Evolutionary conservation across 352 stramenopile species (phyloP).

Genomic region (Pythium dissimile): DNA sequence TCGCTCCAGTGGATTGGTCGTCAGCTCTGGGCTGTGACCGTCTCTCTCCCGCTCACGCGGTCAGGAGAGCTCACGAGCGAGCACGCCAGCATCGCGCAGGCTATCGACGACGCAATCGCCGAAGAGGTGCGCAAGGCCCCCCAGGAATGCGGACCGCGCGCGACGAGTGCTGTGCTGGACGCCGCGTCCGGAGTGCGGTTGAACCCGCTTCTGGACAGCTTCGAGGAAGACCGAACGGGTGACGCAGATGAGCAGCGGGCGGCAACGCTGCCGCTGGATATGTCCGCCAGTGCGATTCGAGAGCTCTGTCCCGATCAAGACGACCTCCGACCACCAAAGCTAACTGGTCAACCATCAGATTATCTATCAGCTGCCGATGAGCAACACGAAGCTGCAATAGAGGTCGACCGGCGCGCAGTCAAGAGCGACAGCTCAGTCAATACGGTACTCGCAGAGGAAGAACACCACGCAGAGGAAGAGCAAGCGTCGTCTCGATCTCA

Average conservation of each 20-base stretch:
- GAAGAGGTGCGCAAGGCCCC: conserved; percentile 19
- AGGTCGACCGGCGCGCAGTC: conserved; percentile 13
- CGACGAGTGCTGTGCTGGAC: background rate
- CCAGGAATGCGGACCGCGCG: conserved; percentile 10
- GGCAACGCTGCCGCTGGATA: conserved; percentile 17
- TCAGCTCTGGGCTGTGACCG: conserved; percentile 67
- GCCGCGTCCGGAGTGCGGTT: background rate
- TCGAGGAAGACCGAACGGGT: background rate
- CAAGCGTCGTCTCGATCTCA: conserved; percentile 1
- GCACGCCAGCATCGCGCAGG: conserved; percentile 53
- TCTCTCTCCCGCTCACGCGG: conserved; percentile 55
- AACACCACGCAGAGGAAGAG: conserved; percentile 9
- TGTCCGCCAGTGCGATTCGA: conserved; percentile 9
- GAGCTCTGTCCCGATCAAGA: background rate
- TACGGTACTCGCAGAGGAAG: conserved; percentile 21
- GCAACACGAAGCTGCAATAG: conserved; percentile 8
- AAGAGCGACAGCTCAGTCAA: conserved; percentile 19
- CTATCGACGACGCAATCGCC: conserved; percentile 63
- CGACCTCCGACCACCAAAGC: background rate
- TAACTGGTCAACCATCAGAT: too few relatives aligned
- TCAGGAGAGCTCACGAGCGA: conserved; percentile 59
- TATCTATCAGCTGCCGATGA: too few relatives aligned
- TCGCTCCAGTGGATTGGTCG: conserved; percentile 75
- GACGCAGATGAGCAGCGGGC: background rate
- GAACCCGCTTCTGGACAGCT: conserved; percentile 12